Evolutionary conservation across 768 basidiomycete genomes (phyloP).

Genomic region (Collybia sp.): DNA sequence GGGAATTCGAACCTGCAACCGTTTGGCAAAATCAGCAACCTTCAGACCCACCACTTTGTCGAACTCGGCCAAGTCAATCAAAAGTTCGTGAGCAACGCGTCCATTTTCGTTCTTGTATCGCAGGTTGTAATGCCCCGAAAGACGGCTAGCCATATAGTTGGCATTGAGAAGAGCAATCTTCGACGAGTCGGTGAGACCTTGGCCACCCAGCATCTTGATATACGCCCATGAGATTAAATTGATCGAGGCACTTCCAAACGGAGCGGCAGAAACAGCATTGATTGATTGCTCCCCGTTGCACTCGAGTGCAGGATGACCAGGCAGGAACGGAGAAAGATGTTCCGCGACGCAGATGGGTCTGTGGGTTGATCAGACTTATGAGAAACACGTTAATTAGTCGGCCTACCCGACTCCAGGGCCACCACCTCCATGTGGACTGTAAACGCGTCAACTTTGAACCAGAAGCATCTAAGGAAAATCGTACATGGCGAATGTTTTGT

Average conservation of each 20-base stretch:
- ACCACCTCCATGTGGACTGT: conserved; percentile 92
- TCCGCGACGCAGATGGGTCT: conserved; percentile 92
- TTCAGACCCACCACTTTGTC: conserved; percentile 87
- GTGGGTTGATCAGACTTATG: conserved; percentile 1
- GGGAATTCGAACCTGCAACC: conserved; percentile 63
- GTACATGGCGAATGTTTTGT: conserved; percentile 96
- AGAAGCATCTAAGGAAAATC: conserved; percentile 16
- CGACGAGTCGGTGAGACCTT: conserved; percentile 81
- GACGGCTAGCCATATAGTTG: conserved; percentile 93
- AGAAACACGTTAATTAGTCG: conserved; percentile 4
- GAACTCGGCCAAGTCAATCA: conserved; percentile 95
- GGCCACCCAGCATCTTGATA: conserved; percentile 98
- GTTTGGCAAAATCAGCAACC: conserved; percentile 95
- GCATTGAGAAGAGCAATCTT: conserved; percentile 89
- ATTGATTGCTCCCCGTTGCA: conserved; percentile 72
- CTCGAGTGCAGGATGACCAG: conserved; percentile 73
- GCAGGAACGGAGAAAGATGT: conserved; percentile 93
- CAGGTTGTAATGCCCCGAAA: conserved; percentile 79
- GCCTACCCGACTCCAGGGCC: conserved; percentile 91
- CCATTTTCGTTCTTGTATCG: conserved; percentile 89
- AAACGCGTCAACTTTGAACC: conserved; percentile 1
- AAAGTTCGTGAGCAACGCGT: conserved; percentile 91
- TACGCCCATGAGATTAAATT: conserved; percentile 98
- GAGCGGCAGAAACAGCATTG: conserved; percentile 85
- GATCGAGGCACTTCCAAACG: conserved; percentile 93